These are phyloP conservation scores for Tetraselmis chui DNA, from an alignment of 139 green algal genomes.

Conservation along the genomic window DNA sequence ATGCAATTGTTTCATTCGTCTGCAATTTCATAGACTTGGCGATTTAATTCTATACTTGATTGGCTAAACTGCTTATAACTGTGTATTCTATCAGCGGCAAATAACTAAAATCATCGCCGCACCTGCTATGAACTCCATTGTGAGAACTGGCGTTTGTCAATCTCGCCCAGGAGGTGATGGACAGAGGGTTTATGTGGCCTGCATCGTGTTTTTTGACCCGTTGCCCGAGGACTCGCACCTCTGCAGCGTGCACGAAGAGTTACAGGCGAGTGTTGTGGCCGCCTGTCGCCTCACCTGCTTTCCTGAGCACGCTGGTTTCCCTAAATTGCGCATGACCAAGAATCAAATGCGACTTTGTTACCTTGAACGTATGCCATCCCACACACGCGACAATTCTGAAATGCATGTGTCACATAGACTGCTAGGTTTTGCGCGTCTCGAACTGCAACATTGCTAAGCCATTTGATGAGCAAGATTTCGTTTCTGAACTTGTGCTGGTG, in stretches of 20 bases:
- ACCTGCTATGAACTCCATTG: not conserved
- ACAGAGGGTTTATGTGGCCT: not conserved
- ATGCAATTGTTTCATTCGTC: too few species aligned
- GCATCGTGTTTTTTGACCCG: not conserved
- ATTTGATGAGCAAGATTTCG: too few species aligned
- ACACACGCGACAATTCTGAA: too few species aligned
- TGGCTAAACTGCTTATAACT: too few species aligned
- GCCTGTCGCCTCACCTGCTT: not conserved
- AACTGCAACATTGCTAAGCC: too few species aligned
- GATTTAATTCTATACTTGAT: not conserved
- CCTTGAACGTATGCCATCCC: not conserved
- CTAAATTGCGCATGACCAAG: not conserved
- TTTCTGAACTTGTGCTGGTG: too few species aligned
- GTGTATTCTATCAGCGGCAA: too few species aligned
- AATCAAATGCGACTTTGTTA: not conserved
- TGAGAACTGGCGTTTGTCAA: not conserved
- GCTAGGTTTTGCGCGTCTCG: not conserved
- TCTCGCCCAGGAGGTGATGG: not conserved
- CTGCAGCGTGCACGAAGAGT: not conserved
- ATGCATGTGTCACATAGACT: not conserved
- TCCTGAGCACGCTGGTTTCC: not conserved
- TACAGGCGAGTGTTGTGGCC: not conserved
- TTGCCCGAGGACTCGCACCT: not conserved
- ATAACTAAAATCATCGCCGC: too few species aligned
- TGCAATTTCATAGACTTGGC: too few species aligned